These are phyloP conservation scores for Euphorbia peplus DNA, from an alignment of 345 rosid species.

Conservation along the genomic window DNA sequence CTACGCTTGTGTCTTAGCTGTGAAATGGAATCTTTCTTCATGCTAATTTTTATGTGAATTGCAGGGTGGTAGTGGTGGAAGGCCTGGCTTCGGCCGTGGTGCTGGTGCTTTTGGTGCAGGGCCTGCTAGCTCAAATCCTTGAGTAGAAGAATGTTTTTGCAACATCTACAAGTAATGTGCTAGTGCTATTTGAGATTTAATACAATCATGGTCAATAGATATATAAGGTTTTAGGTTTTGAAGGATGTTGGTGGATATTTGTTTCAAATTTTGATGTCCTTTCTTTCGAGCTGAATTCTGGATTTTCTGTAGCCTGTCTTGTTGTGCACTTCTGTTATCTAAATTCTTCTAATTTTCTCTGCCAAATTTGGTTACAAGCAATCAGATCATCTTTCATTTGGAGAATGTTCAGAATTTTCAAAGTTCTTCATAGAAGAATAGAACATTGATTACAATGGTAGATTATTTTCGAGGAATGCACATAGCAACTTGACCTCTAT, in stretches of 20 bases:
- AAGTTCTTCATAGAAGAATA: too few relatives aligned
- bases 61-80: slow-evolving; percentile 22
- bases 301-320: too few relatives aligned
- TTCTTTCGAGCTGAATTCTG: not conserved
- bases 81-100: slow-evolving; percentile 31
- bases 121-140: slow-evolving; percentile 21
- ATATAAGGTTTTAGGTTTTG: not conserved
- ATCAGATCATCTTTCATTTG: too few relatives aligned
- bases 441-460: too few relatives aligned
- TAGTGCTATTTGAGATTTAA: not conserved
- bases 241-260: not conserved
- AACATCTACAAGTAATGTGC: not conserved
- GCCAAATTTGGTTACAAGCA: too few relatives aligned
- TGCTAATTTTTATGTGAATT: not conserved
- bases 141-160: not conserved
- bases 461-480: too few relatives aligned
- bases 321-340: too few relatives aligned
- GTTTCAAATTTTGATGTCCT: slow-evolving; percentile 12
- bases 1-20: too few relatives aligned
- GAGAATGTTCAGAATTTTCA: too few relatives aligned
- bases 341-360: too few relatives aligned
- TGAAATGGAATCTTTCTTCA: not conserved
- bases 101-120: slow-evolving; percentile 22
- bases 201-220: too few relatives aligned
- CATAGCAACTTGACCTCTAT: too few relatives aligned